phyloP scores from a whole-genome alignment of 306 rosid genomes.

The Inga oerstediana region DNA sequence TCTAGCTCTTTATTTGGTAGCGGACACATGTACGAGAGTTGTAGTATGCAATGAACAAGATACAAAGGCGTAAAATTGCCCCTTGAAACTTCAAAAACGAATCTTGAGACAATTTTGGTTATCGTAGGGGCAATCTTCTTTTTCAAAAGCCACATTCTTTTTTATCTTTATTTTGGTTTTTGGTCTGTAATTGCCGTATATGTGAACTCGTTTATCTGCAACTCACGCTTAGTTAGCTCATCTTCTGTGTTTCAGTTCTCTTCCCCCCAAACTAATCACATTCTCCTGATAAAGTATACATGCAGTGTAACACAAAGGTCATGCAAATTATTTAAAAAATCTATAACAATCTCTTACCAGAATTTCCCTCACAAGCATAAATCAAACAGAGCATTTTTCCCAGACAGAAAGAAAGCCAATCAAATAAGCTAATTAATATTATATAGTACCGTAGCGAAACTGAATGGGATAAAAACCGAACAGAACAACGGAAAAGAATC shows the following conservation, averaged over 20 bases:
- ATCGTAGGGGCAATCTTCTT: background rate
- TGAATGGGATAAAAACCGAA: background rate
- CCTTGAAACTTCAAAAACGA: background rate
- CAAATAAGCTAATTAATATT: background rate
- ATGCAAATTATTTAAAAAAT: background rate
- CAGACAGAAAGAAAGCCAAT: background rate
- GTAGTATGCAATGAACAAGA: too few relatives aligned
- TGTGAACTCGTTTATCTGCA: background rate
- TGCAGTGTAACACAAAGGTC: background rate
- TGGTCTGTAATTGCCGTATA: background rate
- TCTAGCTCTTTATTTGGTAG: too few relatives aligned
- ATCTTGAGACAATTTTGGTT: background rate
- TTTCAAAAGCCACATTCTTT: background rate
- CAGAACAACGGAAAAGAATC: too few relatives aligned
- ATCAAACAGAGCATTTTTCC: background rate
- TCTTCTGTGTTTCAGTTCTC: background rate
- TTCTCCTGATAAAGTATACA: background rate
- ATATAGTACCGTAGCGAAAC: background rate
- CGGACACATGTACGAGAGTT: too few relatives aligned
- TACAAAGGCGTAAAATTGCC: background rate
- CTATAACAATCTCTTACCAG: background rate
- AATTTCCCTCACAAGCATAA: background rate
- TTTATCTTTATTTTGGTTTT: background rate
- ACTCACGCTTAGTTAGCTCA: background rate
- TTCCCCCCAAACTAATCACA: slow-evolving; percentile 2